phyloP scores from a whole-genome alignment of 2,329 filamentous ascomycete species.

The Fusarium longipes region DNA sequence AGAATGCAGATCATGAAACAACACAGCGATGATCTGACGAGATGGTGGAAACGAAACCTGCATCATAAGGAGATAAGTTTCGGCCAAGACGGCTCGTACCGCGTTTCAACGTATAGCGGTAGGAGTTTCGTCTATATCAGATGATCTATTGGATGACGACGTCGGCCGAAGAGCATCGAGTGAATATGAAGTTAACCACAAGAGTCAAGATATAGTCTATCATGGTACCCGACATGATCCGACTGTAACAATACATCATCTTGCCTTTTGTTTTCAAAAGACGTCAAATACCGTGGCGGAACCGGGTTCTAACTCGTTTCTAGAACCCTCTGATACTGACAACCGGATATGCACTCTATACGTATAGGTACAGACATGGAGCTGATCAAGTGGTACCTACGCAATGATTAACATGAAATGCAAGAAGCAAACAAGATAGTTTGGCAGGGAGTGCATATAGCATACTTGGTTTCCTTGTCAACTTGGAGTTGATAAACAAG shows the following conservation, averaged over 20 bases:
- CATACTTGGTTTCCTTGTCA: background rate
- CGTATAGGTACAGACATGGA: background rate
- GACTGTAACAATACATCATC: background rate
- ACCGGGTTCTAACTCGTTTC: background rate
- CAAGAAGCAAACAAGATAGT: background rate
- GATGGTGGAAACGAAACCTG: background rate
- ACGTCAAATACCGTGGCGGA: background rate
- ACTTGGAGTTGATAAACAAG: constrained; percentile 1
- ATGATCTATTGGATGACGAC: background rate
- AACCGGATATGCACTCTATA: background rate
- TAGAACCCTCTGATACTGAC: background rate
- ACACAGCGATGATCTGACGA: background rate
- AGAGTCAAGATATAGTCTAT: background rate
- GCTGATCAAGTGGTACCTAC: background rate
- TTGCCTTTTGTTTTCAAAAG: background rate
- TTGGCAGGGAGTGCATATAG: background rate
- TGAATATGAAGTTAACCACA: background rate
- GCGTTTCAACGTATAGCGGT: background rate
- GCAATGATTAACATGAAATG: background rate
- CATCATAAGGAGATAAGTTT: background rate
- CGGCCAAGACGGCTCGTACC: background rate
- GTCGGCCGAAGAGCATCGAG: background rate
- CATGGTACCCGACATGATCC: background rate
- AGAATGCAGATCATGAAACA: constrained; percentile 4
- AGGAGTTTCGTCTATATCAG: background rate